These are phyloP conservation scores for Trichodelitschia bisporula DNA, from an alignment of 495 filamentous ascomycete genomes.

Conservation along the genomic window DNA sequence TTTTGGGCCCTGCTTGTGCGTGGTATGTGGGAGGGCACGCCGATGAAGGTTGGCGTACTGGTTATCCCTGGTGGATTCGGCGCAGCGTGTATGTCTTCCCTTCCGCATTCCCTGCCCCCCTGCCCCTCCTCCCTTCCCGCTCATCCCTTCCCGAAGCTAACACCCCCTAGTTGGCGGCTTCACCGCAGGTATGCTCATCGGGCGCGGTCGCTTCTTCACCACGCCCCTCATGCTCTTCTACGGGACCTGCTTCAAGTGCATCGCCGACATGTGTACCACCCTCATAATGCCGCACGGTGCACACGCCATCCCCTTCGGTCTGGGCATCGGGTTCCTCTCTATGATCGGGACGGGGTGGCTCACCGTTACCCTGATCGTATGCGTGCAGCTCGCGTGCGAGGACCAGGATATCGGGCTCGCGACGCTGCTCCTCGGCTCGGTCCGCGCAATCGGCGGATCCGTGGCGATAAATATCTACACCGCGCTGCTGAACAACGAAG, in stretches of 20 bases:
- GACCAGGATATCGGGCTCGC: not conserved
- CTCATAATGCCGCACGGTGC: not conserved
- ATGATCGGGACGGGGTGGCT: not conserved
- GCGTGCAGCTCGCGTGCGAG: not conserved
- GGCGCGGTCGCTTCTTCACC: not conserved
- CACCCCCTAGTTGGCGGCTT: not conserved
- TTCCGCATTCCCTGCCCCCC: too few relatives aligned
- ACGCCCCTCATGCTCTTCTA: not conserved
- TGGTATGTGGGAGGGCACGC: not conserved
- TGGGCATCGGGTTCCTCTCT: not conserved
- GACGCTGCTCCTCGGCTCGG: not conserved
- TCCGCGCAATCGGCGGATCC: not conserved
- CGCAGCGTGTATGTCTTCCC: not conserved
- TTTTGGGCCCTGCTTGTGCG: not conserved
- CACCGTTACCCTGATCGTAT: not conserved
- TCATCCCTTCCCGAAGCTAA: not conserved
- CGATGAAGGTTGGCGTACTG: not conserved
- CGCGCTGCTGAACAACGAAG: not conserved
- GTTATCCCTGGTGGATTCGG: not conserved
- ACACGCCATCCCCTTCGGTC: not conserved
- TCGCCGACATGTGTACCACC: not conserved
- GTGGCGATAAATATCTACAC: not conserved
- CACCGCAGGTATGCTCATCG: not conserved
- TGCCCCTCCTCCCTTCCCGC: not conserved
- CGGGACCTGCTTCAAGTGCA: not conserved